Percentiles rank a stretch among this genome's conserved stretches.
Conservation (phyloP, 345 rosid genomes). For the Eucalyptus rudis region DNA sequence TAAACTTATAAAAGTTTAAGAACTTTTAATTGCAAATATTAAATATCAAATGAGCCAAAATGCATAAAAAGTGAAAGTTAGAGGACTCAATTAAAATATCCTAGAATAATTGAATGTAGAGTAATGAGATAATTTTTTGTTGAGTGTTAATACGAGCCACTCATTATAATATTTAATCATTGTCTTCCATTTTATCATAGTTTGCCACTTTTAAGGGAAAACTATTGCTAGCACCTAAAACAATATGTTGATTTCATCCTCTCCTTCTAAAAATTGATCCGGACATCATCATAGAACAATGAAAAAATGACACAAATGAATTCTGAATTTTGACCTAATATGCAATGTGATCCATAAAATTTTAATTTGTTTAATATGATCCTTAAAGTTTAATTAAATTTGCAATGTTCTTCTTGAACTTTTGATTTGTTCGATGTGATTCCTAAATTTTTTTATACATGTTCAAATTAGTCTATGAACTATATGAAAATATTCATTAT, state of each 20-base stretch:
- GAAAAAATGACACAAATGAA: no score
- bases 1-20: not conserved
- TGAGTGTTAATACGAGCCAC: not conserved
- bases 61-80: not conserved
- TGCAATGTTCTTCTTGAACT: no score
- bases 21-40: not conserved
- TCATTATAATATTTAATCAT: not conserved
- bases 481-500: no score
- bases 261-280: not conserved
- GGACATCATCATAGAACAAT: not conserved
- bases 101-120: not conserved
- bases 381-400: no score
- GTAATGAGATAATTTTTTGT: not conserved
- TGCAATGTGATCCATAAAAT: no score
- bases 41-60: not conserved
- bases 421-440: rapidly evolving
- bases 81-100: not conserved
- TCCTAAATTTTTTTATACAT: no score
- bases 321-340: no score
- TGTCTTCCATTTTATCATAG: not conserved
- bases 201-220: not conserved
- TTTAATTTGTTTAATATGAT: no score
- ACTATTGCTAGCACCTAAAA: not conserved
- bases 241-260: not conserved
- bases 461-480: no score